Evolutionary conservation across 352 stramenopile genomes (phyloP).

Genomic region (Globisporangium alternatum): DNA sequence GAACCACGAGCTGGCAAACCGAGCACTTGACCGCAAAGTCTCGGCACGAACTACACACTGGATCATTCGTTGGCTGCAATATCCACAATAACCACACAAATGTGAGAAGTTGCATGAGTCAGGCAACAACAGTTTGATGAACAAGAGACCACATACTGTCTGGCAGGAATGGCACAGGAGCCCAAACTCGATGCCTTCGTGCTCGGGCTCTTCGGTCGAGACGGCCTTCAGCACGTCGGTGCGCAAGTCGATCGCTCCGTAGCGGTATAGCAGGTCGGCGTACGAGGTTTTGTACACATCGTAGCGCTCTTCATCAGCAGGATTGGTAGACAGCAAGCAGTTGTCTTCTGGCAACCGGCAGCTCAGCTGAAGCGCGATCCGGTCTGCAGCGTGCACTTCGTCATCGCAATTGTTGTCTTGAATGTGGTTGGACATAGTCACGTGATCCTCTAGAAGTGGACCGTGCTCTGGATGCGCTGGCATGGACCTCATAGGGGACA

Average conservation of each 20-base stretch:
- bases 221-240: constrained; percentile 73
- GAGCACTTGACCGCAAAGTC: constrained; percentile 82
- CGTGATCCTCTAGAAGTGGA: not conserved
- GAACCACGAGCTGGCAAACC: constrained; percentile 78
- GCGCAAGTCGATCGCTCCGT: constrained; percentile 69
- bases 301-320: constrained; percentile 58
- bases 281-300: constrained; percentile 83
- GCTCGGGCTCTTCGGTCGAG: constrained; percentile 23
- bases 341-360: constrained; percentile 38
- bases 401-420: constrained; percentile 19
- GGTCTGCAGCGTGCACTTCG: constrained; percentile 37
- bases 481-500: constrained; percentile 32
- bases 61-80: constrained; percentile 43
- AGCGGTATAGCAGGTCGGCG: constrained; percentile 77
- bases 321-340: constrained; percentile 45
- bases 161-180: constrained; percentile 68
- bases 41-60: constrained; percentile 59
- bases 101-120: not conserved
- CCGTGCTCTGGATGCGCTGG: constrained; percentile 11
- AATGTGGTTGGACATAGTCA: not conserved
- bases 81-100: constrained; percentile 3
- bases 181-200: constrained; percentile 58
- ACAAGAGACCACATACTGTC: constrained; percentile 30
- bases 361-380: constrained; percentile 48
- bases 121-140: not conserved